phyloP scores from a whole-genome alignment of 169 alveolate genomes.

The Babesia ovata region DNA sequence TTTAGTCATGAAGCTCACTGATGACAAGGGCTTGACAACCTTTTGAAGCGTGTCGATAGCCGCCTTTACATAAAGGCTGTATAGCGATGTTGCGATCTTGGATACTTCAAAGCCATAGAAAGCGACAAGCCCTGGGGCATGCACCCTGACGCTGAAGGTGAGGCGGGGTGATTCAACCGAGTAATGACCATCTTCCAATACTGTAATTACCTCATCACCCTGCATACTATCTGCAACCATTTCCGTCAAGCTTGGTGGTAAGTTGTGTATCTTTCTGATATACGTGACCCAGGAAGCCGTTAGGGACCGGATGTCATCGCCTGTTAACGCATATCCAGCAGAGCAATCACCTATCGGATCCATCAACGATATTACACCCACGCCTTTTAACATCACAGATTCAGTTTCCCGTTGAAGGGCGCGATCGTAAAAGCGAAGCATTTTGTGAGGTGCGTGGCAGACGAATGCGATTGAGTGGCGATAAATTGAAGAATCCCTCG shows the following conservation, averaged over 20 bases:
- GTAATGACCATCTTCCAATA: conserved; percentile 29
- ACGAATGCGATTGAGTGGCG: conserved; percentile 39
- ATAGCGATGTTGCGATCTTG: conserved; percentile 25
- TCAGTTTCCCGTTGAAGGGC: conserved; percentile 9
- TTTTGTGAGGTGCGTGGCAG: conserved; percentile 22
- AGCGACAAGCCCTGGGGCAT: conserved; percentile 31
- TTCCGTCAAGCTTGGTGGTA: conserved; percentile 41
- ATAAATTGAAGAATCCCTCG: conserved; percentile 21
- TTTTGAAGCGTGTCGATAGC: conserved; percentile 35
- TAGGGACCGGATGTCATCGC: conserved; percentile 18
- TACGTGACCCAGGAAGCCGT: conserved; percentile 58
- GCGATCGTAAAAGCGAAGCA: conserved; percentile 30
- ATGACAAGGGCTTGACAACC: conserved; percentile 16
- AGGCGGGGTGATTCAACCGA: background rate
- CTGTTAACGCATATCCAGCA: conserved; percentile 5
- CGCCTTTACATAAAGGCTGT: conserved; percentile 21
- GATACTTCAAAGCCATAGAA: conserved; percentile 56
- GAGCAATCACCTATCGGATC: background rate
- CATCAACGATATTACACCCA: conserved; percentile 44
- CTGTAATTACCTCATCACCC: conserved; percentile 11
- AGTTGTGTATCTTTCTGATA: conserved; percentile 30
- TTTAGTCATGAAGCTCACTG: conserved; percentile 19
- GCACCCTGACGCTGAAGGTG: conserved; percentile 16
- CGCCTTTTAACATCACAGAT: conserved; percentile 30
- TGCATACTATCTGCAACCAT: conserved; percentile 1